phyloP scores from a whole-genome alignment of 2,329 filamentous ascomycete species.

The Aspergillus jensenii region DNA sequence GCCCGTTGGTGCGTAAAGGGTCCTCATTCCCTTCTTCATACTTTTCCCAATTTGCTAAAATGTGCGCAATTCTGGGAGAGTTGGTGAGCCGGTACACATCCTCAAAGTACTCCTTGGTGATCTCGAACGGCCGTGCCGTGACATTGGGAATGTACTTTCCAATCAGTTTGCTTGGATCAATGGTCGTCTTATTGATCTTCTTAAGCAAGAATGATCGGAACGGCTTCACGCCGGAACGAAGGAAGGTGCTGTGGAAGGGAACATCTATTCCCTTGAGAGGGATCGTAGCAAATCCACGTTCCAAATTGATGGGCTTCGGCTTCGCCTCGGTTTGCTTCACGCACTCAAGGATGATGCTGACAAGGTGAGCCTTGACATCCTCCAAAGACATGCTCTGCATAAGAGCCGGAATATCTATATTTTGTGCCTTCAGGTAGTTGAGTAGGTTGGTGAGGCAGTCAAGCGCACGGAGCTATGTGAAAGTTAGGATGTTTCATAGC shows the following conservation, averaged over 20 bases:
- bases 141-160: conserved; percentile 99
- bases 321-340: conserved; percentile 86
- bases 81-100: conserved; percentile 96
- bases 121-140: conserved; percentile 89
- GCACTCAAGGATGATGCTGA: conserved; percentile 86
- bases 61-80: conserved; percentile 55
- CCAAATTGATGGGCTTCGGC: conserved; percentile 80
- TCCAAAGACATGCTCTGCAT: conserved; percentile 84
- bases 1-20: conserved; percentile 20
- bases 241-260: conserved; percentile 97
- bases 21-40: conserved; percentile 51
- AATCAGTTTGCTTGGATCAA: conserved; percentile 93
- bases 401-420: conserved; percentile 93
- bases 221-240: conserved; percentile 96
- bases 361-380: conserved; percentile 84
- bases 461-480: conserved; percentile 56
- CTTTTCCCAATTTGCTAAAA: conserved; percentile 81
- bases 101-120: conserved; percentile 99
- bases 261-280: conserved; percentile 97
- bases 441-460: conserved; percentile 73
- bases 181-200: conserved; percentile 99
- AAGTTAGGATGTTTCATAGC: conserved; percentile 21
- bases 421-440: conserved; percentile 95
- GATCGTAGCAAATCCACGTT: conserved; percentile 96
- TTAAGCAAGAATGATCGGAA: conserved; percentile 98